Base-by-base conservation (phyloP, 2,329 filamentous ascomycete species). In the Fusarium fracticaudum region DNA sequence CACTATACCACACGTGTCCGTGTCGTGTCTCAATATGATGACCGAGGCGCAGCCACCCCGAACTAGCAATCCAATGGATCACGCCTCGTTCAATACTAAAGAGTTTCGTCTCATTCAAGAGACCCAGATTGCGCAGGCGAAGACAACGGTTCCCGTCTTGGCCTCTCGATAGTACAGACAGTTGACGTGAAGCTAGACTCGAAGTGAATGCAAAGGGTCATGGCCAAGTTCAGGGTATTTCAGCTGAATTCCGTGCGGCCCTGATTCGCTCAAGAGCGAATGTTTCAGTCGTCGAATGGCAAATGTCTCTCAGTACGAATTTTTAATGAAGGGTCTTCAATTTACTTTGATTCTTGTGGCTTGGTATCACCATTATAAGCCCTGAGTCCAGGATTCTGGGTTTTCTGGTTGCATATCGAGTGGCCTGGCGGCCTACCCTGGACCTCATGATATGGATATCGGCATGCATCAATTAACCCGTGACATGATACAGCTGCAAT, bases 61-160 rank as follows among this genome's bases (percentile, higher is more conserved):
- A 64, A 38, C 62, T 64, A 58, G 31, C 43, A 67, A 35, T 24
- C 33, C 62, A 43, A 51, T 51, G 51, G 60, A 54, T 67, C 43
- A 69, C 40, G 48, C 57, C 66, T 48, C 43, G 20, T 53, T 71
- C 35, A 64, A 45, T 60, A 48, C 33, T 62, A 60, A 44, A 50
- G 40, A 61, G 40, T 51, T 41, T 53, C 44, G 41, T 45, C 48
- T 71, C 29, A 6, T 43, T 54, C 31, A 48, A 26, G 48, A 44
- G 40, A 60, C 43, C 41, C 31, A 59, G 44, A 66, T 38, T 68
- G 53, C 55, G 44, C 47, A 68, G 55, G 35, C 51, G 26, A 55
- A 40, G n/a, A 33, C 31, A 59, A 65, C 58, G 53, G 71, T 61
- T 77, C 66, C 68, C 57, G 73, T 63, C 72, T 67, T 72, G 59